Evolutionary conservation across 805 yeast genomes (phyloP), one percentile per base, ranked within the genome.

Genomic region (Candida pini): DNA sequence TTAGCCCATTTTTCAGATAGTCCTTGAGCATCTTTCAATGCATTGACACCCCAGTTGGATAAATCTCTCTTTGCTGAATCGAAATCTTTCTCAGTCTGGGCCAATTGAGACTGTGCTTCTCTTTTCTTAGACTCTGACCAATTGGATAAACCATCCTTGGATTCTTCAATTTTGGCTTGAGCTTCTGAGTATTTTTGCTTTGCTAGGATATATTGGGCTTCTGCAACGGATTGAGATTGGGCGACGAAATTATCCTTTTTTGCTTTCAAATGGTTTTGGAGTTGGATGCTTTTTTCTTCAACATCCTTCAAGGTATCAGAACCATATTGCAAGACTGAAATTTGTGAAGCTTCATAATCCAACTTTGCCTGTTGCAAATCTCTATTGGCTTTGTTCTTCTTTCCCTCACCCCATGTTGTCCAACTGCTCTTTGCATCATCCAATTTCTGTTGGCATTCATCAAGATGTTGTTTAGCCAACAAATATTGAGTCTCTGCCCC

Each of bases 51-150:
- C 45, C 51, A 50, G 30, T 46, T 36, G 9, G 45, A 26, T 26
- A 52, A 34, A 14, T 47, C 45, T 13, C 39, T 31, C 28, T 50
- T 53, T 4, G 71, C 68, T 18, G 58, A 56, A 7, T 59, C 51
- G 30, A 60, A 56, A 25, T 58, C 49, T 35, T 56, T 49, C 40
- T 54, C 51, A 14, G 69, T 59, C 13, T 55, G 56, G 12, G 61
- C 57, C 28, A 59, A 45, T 15, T 61, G 63, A 6, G 53, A 25
- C 28, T 59, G 50, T n/a, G 63, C 48, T 23, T 64, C 64, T 31
- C 58, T 51, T 31, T 60, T 53, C 51, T 63, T 57, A 21, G 57
- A 14, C 30, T 56, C 49, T 13, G 68, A 64, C 62, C 66, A 64
- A 6, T 49, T 38, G 41, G 57, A 60, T 68, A 71, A 65, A 14